phyloP scores from a whole-genome alignment of 495 filamentous ascomycete species.

The Penicillium subrubescens region DNA sequence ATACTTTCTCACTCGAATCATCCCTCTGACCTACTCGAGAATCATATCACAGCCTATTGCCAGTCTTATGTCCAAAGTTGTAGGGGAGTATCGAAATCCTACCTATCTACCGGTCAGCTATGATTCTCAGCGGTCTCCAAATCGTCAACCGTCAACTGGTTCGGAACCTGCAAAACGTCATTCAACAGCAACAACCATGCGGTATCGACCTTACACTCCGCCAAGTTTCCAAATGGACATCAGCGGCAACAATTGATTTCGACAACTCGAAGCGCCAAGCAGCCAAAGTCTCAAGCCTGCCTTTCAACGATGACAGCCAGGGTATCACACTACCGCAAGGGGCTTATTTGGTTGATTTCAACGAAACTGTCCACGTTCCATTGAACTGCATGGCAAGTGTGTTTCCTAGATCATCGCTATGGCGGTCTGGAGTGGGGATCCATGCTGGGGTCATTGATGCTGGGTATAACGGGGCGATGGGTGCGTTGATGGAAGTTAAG shows the following conservation, averaged over 20 bases:
- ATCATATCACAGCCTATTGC: too few species aligned
- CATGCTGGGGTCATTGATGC: constrained; percentile 47
- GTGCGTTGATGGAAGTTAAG: constrained; percentile 43
- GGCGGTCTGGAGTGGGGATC: constrained; percentile 40
- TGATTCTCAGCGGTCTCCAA: constrained; percentile 7
- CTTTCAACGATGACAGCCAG: constrained; percentile 19
- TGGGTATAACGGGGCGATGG: constrained; percentile 50
- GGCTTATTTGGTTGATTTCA: constrained; percentile 50
- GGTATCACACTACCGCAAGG: constrained; percentile 31
- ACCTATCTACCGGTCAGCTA: neutral
- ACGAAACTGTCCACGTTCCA: constrained; percentile 46
- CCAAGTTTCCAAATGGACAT: constrained; percentile 39
- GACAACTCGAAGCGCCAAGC: constrained; percentile 40
- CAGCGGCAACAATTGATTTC: constrained; percentile 45
- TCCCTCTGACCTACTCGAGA: too few species aligned
- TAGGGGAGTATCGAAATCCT: too few species aligned
- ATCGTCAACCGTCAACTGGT: constrained; percentile 33
- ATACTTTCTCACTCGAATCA: too few species aligned
- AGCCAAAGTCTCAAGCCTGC: constrained; percentile 27
- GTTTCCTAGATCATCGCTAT: constrained; percentile 43
- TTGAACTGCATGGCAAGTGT: constrained; percentile 42
- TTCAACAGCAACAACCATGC: constrained; percentile 46
- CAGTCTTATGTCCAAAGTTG: too few species aligned
- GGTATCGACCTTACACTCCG: constrained; percentile 45
- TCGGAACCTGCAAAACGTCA: constrained; percentile 28